phyloP scores from a whole-genome alignment of 23 red algal genomes.

The Agarophyton chilense region DNA sequence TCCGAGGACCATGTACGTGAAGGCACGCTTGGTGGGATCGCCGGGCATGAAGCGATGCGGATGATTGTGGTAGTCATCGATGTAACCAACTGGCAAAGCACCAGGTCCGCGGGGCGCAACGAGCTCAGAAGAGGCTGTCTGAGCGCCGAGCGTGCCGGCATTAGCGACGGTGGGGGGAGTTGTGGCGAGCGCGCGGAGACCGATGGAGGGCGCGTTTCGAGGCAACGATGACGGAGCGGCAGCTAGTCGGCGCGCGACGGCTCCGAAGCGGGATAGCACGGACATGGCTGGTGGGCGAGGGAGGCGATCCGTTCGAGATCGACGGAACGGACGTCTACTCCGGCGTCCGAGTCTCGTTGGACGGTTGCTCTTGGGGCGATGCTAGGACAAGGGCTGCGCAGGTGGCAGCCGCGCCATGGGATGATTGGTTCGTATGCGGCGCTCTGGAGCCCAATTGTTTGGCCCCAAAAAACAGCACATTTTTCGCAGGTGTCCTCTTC shows the following conservation, averaged over 20 bases:
- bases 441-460: neutral
- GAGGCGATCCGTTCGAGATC: constrained; percentile 14
- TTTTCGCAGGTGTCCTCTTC: neutral
- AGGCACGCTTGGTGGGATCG: constrained; percentile 95
- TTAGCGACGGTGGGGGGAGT: constrained; percentile 58
- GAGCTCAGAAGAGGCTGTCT: constrained; percentile 42
- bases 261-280: constrained; percentile 45
- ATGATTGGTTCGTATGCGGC: neutral
- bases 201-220: neutral
- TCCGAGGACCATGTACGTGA: constrained; percentile 95
- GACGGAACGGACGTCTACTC: neutral
- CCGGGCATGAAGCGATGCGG: constrained; percentile 82
- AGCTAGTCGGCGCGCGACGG: constrained; percentile 47
- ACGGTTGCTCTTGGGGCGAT: neutral
- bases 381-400: neutral
- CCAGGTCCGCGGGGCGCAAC: constrained; percentile 52
- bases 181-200: constrained; percentile 55
- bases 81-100: constrained; percentile 87
- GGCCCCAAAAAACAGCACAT: neutral
- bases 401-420: neutral
- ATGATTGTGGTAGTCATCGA: constrained; percentile 92
- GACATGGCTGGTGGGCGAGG: constrained; percentile 27
- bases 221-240: neutral
- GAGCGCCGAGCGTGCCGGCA: constrained; percentile 63
- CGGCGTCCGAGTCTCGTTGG: neutral